Percentiles rank a stretch among this genome's conserved stretches.
Evolutionary conservation across 495 filamentous ascomycete species (phyloP).

Genomic region (Hypoxylon rickii): DNA sequence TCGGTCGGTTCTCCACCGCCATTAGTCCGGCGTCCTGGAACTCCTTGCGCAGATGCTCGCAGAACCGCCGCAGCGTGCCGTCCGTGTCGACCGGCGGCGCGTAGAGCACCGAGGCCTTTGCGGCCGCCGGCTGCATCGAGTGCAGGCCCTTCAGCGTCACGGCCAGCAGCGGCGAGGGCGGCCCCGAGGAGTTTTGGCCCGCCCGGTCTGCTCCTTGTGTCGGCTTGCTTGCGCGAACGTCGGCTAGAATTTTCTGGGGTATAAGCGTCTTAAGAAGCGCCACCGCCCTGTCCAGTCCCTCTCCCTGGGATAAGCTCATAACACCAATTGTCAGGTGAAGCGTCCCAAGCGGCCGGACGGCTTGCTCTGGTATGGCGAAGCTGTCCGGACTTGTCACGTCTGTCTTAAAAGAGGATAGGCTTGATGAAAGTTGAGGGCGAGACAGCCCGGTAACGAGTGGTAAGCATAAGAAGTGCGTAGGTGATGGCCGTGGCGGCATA

Average conservation of each 20-base stretch:
- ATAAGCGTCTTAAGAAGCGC: slow-evolving; percentile 59
- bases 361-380: slow-evolving; percentile 56
- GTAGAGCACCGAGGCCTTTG: slow-evolving; percentile 50
- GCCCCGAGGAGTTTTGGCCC: slow-evolving; percentile 4
- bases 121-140: slow-evolving; percentile 49
- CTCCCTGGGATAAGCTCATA: slow-evolving; percentile 69
- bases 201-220: background rate
- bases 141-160: slow-evolving; percentile 54
- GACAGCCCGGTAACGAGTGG: slow-evolving; percentile 71
- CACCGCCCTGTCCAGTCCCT: slow-evolving; percentile 62
- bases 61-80: slow-evolving; percentile 63
- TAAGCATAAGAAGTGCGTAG: slow-evolving; percentile 91
- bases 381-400: slow-evolving; percentile 51
- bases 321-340: slow-evolving; percentile 87
- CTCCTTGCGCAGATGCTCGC: slow-evolving; percentile 58
- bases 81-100: slow-evolving; percentile 57
- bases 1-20: slow-evolving; percentile 60
- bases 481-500: slow-evolving; percentile 41
- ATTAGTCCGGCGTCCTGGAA: slow-evolving; percentile 71
- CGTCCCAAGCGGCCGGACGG: slow-evolving; percentile 77
- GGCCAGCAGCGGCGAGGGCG: slow-evolving; percentile 24
- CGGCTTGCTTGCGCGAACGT: slow-evolving; percentile 20
- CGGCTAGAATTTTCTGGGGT: slow-evolving; percentile 53
- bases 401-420: slow-evolving; percentile 63
- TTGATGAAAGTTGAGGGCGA: slow-evolving; percentile 63